Percentiles rank a stretch among this genome's conserved stretches.
Evolutionary conservation across 805 yeast genomes (phyloP).

Genomic region (Hanseniaspora nectarophila): DNA sequence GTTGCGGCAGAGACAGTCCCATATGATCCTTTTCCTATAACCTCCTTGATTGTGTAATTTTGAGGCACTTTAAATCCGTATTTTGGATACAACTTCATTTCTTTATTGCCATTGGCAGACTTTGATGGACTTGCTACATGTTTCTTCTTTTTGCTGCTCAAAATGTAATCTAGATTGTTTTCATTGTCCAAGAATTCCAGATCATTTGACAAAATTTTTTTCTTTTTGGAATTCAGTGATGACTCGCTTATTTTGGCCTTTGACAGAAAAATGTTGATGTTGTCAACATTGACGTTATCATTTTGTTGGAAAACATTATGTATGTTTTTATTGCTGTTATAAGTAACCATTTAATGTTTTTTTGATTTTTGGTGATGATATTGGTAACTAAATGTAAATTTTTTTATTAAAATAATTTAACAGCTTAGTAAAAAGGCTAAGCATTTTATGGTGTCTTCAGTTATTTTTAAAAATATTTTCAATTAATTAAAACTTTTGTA

Average conservation of each 20-base stretch:
- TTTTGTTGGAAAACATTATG: background rate
- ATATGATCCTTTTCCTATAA: conserved; percentile 75
- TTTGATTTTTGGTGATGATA: no score
- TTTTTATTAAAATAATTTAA: no score
- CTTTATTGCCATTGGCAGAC: background rate
- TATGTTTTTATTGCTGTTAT: background rate
- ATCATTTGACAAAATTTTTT: background rate
- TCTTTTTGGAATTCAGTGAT: background rate
- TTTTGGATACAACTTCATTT: conserved; percentile 34
- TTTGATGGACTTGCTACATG: background rate
- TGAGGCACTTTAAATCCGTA: conserved; percentile 52
- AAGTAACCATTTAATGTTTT: background rate
- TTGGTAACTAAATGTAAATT: no score
- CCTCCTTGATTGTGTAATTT: conserved; percentile 44
- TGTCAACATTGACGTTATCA: background rate
- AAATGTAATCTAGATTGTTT: background rate
- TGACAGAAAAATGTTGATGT: background rate
- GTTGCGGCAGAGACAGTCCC: conserved; percentile 73
- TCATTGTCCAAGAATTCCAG: background rate
- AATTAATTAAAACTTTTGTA: background rate
- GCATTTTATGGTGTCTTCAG: no score
- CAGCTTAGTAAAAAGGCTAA: no score
- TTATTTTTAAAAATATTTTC: background rate
- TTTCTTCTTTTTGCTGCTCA: background rate
- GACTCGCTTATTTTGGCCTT: background rate